Base-by-base conservation (phyloP, 495 filamentous ascomycete species). In the Annulohypoxylon stygium region DNA sequence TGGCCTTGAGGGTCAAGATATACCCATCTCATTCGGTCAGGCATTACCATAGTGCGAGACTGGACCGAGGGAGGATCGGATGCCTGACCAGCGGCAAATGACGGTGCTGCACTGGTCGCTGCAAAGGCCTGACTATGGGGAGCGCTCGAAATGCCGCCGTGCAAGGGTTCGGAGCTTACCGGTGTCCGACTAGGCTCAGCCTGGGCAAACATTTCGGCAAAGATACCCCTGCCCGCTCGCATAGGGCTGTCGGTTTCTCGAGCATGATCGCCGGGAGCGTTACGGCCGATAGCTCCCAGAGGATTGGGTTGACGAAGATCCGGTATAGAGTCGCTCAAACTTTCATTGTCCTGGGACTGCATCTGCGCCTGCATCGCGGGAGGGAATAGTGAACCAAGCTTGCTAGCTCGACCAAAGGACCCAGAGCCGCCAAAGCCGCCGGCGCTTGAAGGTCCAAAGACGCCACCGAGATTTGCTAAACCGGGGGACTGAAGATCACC, bases 11-110 rank as follows among this genome's bases (percentile, higher is more conserved):
- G 96, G 79, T 99, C 96, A 34, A 95, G 90, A 76, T 99, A 99
- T 33, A 97, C 95, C 96, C 96, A 99, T 72, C 95, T 88, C 92
- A 99, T 99, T 18, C 97, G 88, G 79, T 99, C 96, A 16, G 96
- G 96, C 96, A 99, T 98, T n/a, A 99, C 95, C 93, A 98, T 97
- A 20, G 90, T 92, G 9, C 91, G 89, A 65, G 94, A 92, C 73
- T 97, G 93, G 48, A 90, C 83, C 12, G 91, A 79, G 26, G 91
- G 89, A 2, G 92, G 86, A 30, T 92, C 89, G 16, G 84, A 71
- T 33, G 71, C 43, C 69, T 79, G 85, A 45, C 36, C 76, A 33
- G 72, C 71, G 1, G 74, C 45, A 20, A 71, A 83, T 33, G 66
- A 60, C 0, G 75, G 65, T n/a, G 73, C 60, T 33, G 69, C 76